phyloP scores from a whole-genome alignment of 305 asterid species.

The Rubia tinctorum region DNA sequence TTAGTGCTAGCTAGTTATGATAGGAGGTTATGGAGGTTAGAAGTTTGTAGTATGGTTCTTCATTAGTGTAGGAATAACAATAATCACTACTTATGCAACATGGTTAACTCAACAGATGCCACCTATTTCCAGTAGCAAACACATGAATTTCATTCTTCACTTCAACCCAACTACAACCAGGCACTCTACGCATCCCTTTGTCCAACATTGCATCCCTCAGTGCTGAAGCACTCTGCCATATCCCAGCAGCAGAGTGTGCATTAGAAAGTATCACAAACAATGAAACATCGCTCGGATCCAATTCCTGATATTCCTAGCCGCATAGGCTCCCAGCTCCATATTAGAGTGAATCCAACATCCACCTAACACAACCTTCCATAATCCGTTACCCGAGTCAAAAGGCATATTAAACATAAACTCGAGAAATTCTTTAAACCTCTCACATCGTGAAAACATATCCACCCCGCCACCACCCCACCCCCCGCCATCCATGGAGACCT shows the following conservation, averaged over 20 bases:
- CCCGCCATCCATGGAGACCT: too few species aligned
- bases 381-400: conserved; percentile 64
- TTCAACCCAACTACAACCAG: conserved; percentile 92
- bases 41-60: too few species aligned
- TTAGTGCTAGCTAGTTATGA: too few species aligned
- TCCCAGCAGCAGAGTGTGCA: conserved; percentile 78
- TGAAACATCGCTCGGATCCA: conserved; percentile 74
- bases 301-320: conserved; percentile 50
- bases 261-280: conserved; percentile 88
- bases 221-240: conserved; percentile 51
- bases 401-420: conserved; percentile 51
- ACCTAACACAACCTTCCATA: conserved; percentile 80
- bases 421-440: conserved; percentile 59
- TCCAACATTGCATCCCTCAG: conserved; percentile 55
- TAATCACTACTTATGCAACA: too few species aligned
- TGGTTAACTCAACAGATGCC: conserved; percentile 43
- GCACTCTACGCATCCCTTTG: conserved; percentile 53
- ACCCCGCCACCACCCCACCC: too few species aligned
- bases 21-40: too few species aligned
- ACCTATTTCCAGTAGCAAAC: conserved; percentile 58
- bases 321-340: conserved; percentile 46
- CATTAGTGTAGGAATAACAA: too few species aligned
- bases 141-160: conserved; percentile 53
- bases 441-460: conserved; percentile 60
- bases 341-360: conserved; percentile 69